Evolutionary conservation across 805 yeast species (phyloP), one percentile per base, ranked within the genome.

Genomic region (Hemisphaericaspora nanyangensis): DNA sequence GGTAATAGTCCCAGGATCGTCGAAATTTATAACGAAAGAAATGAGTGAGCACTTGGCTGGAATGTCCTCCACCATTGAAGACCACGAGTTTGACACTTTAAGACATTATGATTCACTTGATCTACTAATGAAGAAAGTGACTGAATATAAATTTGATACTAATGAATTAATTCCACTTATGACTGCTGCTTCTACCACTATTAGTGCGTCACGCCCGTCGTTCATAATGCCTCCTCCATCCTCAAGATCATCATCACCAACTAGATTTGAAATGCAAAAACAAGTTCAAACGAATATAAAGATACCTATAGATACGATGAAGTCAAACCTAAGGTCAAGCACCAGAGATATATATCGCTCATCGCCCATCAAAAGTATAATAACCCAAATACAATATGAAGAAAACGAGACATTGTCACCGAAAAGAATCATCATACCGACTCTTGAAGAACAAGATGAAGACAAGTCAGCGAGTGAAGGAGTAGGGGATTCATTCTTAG

Each of bases 21-120:
- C 77, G 10, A 70, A 61, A 44, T 77, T 79, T 78, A 61, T 75
- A 34, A 61, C 73, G 25, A 56, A 56, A 35, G 79, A 76, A 48
- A 55, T 72, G 52, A 51, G 20, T 8, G 13, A 24, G 22, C 43
- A 43, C 55, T 39, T 58, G 63, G 62, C 44, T 61, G 60, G 31
- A 57, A 63, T 38, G 67, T 73, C 46, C 47, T 54, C 58, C 17
- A 62, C 63, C 40, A 51, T 63, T 11, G 74, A 68, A 39, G 66
- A 62, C 29, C 56, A 73, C 32, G 66, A 70, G 12, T 58, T 56
- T 19, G 60, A 62, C 6, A 60, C 74, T 5, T 54, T 63, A 6
- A 50, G 65, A 10, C 72, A 68, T 30, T 45, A 72, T 25, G 62
- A 65, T 7, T 63, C 66, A 63, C 51, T 72, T 35, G 62, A 67